Conservation (phyloP, 2,329 filamentous ascomycete species). For the Ophiostoma australiae region DNA sequence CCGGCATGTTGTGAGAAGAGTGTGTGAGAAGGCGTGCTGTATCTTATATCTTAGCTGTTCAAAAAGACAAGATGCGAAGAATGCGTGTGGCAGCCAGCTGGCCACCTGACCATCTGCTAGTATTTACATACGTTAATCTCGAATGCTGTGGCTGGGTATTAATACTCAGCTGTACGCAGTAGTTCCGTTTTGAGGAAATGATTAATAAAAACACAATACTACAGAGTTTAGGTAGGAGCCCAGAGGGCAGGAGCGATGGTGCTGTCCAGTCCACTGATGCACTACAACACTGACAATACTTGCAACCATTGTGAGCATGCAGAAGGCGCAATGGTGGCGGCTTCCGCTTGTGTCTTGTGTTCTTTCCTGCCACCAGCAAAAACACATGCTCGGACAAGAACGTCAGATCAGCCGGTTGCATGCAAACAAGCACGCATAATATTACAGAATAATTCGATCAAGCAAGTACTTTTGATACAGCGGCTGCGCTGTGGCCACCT, state of each 20-base stretch:
- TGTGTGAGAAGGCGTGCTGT: too few relatives aligned
- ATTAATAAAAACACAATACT: neutral
- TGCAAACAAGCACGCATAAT: neutral
- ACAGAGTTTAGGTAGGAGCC: neutral
- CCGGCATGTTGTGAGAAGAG: neutral
- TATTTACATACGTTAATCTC: neutral
- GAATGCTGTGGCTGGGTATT: neutral
- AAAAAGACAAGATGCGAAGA: neutral
- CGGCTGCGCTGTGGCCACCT: neutral
- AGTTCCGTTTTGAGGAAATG: neutral
- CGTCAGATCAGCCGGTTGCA: neutral
- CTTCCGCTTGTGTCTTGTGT: too few relatives aligned
- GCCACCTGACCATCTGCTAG: neutral
- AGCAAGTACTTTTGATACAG: too few relatives aligned
- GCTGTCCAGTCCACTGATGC: neutral
- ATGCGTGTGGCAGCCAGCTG: neutral
- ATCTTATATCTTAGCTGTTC: neutral
- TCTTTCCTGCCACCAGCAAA: neutral
- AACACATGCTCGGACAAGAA: neutral
- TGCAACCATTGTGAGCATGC: neutral
- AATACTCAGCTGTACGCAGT: neutral
- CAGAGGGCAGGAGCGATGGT: constrained; percentile 2
- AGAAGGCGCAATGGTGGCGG: too few relatives aligned
- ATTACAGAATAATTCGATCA: too few relatives aligned
- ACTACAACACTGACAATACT: neutral